A percentile compares a stretch with the other conserved stretches of the same genome.
Conservation (phyloP, 495 filamentous ascomycete genomes). For the Daldinia bambusicola region DNA sequence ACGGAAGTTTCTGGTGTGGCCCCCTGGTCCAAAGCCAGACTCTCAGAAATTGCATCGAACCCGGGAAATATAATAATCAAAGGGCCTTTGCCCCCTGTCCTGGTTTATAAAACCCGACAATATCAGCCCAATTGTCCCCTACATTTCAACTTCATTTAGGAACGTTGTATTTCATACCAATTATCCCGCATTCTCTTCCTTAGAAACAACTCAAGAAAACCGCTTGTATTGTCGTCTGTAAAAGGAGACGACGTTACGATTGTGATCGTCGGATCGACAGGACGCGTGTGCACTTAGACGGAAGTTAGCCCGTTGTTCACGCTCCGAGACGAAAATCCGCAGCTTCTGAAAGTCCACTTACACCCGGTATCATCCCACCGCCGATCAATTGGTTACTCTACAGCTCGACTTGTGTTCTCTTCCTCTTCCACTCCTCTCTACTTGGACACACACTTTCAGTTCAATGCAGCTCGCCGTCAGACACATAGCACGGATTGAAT, state of each 20-base stretch:
- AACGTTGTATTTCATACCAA: constrained; percentile 27
- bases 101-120: constrained; percentile 27
- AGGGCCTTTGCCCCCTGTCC: constrained; percentile 17
- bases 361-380: constrained; percentile 19
- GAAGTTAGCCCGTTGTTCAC: constrained; percentile 27
- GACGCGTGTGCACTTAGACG: constrained; percentile 27
- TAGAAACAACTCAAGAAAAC: not conserved
- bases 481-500: constrained; percentile 19
- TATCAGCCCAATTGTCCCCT: constrained; percentile 18
- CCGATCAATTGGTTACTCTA: constrained; percentile 26
- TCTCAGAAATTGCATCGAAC: constrained; percentile 24
- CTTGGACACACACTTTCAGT: constrained; percentile 13
- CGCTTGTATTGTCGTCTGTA: constrained; percentile 11
- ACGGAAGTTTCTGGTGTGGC: constrained; percentile 26
- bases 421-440: not conserved
- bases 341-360: constrained; percentile 29
- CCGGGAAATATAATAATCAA: constrained; percentile 42
- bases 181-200: constrained; percentile 26
- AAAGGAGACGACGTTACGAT: constrained; percentile 38
- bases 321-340: constrained; percentile 32
- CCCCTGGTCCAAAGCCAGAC: constrained; percentile 14
- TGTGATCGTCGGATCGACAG: constrained; percentile 49
- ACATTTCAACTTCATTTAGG: constrained; percentile 20
- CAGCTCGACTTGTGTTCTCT: not conserved
- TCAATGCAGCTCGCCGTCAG: constrained; percentile 43